phyloP scores from a whole-genome alignment of 2,329 filamentous ascomycete genomes.

The Ilyonectria mors-panacis region DNA sequence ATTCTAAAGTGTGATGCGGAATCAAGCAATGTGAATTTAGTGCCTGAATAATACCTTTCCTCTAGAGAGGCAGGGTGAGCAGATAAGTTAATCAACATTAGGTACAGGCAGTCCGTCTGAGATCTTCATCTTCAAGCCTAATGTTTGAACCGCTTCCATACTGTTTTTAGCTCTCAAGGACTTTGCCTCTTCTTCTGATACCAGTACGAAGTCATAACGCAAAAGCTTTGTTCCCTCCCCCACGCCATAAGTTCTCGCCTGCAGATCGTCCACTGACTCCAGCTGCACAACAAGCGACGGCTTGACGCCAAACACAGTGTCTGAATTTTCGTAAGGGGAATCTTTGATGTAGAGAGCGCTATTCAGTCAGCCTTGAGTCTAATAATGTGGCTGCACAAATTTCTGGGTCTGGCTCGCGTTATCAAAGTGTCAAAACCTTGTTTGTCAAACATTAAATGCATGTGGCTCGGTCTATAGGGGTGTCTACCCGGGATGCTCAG shows the following conservation, averaged over 20 bases:
- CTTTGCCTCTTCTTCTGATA: conserved; percentile 23
- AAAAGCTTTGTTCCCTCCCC: conserved; percentile 16
- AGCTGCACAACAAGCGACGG: conserved; percentile 79
- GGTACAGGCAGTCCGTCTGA: too few species aligned
- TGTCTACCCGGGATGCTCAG: conserved; percentile 76
- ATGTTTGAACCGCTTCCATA: too few species aligned
- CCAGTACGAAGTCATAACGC: conserved; percentile 32
- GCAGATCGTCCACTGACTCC: conserved; percentile 40
- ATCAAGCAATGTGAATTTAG: too few species aligned
- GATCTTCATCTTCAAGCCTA: too few species aligned
- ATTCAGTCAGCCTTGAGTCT: not conserved
- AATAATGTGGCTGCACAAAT: too few species aligned
- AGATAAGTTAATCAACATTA: too few species aligned
- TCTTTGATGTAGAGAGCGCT: conserved; percentile 84
- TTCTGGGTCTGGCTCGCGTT: conserved; percentile 19
- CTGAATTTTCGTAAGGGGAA: conserved; percentile 85
- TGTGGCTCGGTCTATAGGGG: conserved; percentile 81
- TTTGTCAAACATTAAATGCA: conserved; percentile 88
- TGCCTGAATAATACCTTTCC: too few species aligned
- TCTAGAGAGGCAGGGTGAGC: too few species aligned
- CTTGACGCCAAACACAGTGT: conserved; percentile 91
- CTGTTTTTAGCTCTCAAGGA: conserved; percentile 11
- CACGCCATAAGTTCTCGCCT: conserved; percentile 27
- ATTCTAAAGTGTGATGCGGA: too few species aligned
- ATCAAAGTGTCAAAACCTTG: conserved; percentile 33